Evolutionary conservation across 2,329 filamentous ascomycete genomes (phyloP), one percentile per base, ranked within the genome.

Genomic region (Drechslera avenae): DNA sequence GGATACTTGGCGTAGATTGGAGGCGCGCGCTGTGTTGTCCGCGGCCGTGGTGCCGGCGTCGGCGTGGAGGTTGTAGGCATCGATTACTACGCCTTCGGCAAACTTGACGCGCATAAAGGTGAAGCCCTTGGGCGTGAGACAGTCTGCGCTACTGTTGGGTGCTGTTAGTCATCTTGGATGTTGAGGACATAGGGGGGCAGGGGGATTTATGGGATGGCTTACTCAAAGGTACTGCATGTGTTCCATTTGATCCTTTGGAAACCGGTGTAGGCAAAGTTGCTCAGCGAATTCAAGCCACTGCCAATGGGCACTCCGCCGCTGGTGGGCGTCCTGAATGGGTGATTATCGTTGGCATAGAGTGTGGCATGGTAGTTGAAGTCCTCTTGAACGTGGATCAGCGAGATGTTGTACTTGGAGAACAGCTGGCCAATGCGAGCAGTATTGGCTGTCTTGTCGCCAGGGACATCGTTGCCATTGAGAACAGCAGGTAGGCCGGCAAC

Each of bases 91-190:
- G 13, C 79, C 79, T 30, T 77, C 74, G 7, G 76, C 78, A 12
- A 87, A 59, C 16, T 76, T 71, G 33, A 81, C 69, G 10, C 84
- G 80, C 84, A 88, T 87, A 39, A 84, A 84, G 1, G 85, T 87
- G 68, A 87, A 88, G 12, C 86, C 86, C 70, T 89, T 89, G 17
- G 85, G 86, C 0, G 86, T 88, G 55, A 88, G 73, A 65, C 86
- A 88, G 67, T 89, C 86, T 1, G 68, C 62, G 0, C 78, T 78
- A 0, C 81, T 83, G 30, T 50, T 35, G 16, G 9, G 17, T n/a
- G 19, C 17, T 17, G n/a, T 28, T 26, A 34, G 21, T 23, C n/a
- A n/a, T n/a, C n/a, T n/a, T n/a, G n/a, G n/a, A n/a, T n/a, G n/a
- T n/a, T n/a, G n/a, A n/a, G n/a, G n/a, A n/a, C n/a, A n/a, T n/a